phyloP scores from a whole-genome alignment of 495 filamentous ascomycete species.

The Physcia stellaris region DNA sequence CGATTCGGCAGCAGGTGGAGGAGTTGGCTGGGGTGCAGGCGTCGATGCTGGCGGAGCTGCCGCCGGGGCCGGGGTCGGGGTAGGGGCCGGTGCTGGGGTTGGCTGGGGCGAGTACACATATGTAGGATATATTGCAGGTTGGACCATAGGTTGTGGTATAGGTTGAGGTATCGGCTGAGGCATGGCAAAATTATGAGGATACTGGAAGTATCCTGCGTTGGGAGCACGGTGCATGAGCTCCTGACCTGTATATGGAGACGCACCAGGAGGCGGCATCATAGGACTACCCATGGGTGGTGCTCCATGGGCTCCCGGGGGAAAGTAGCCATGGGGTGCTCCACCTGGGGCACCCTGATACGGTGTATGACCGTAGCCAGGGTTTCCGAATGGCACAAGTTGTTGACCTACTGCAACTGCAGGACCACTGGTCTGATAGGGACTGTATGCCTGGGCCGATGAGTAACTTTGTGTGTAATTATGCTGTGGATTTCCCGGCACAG shows the following conservation, averaged over 20 bases:
- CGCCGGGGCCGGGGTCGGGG: constrained; percentile 12
- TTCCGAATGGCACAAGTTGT: constrained; percentile 21
- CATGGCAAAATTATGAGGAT: too few relatives aligned
- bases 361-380: constrained; percentile 25
- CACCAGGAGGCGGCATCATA: constrained; percentile 18
- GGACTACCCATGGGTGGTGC: constrained; percentile 22
- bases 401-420: constrained; percentile 27
- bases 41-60: constrained; percentile 17
- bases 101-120: constrained; percentile 13
- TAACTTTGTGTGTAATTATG: constrained; percentile 34
- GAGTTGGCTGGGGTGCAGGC: constrained; percentile 18
- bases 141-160: constrained; percentile 21
- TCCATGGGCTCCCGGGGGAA: constrained; percentile 21
- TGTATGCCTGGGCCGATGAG: constrained; percentile 24
- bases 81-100: constrained; percentile 17
- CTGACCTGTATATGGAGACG: constrained; percentile 28
- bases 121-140: constrained; percentile 9
- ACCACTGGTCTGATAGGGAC: too few relatives aligned
- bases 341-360: constrained; percentile 25
- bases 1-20: constrained; percentile 10
- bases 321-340: constrained; percentile 24
- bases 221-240: constrained; percentile 37
- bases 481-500: constrained; percentile 20
- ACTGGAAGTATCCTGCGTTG: constrained; percentile 25
- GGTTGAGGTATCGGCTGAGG: constrained; percentile 28